These are phyloP conservation scores for Suillus clintonianus DNA, from an alignment of 768 basidiomycete genomes.

Conservation along the genomic window DNA sequence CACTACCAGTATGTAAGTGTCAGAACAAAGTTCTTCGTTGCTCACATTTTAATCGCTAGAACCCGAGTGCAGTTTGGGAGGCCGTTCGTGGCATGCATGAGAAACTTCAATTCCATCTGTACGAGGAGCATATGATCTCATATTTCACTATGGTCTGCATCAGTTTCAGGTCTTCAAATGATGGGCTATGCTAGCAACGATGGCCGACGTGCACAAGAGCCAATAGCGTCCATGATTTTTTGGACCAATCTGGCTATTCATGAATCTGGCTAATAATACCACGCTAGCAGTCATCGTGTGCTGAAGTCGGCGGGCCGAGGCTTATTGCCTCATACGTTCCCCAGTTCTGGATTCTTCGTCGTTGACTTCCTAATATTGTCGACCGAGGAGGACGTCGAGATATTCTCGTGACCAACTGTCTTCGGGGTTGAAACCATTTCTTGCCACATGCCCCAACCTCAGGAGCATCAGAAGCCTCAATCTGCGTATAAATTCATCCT, in stretches of 20 bases:
- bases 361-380: conserved; percentile 23
- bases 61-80: conserved; percentile 7
- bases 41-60: conserved; percentile 4
- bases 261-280: conserved; percentile 10
- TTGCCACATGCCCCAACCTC: conserved; percentile 20
- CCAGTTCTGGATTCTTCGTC: conserved; percentile 18
- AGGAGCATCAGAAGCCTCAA: conserved; percentile 8
- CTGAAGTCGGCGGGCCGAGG: conserved; percentile 22
- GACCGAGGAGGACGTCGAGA: conserved; percentile 17
- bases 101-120: conserved; percentile 15
- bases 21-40: conserved; percentile 3
- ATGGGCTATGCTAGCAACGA: background rate
- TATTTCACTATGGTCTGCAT: background rate
- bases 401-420: conserved; percentile 14
- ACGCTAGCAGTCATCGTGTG: conserved; percentile 13
- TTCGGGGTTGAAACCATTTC: conserved; percentile 9
- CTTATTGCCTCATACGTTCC: conserved; percentile 19
- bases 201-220: conserved; percentile 5
- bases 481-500: conserved; percentile 7
- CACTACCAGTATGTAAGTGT: conserved; percentile 12
- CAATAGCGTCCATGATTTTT: conserved; percentile 11
- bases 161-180: background rate
- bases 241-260: conserved; percentile 8
- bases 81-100: conserved; percentile 22
- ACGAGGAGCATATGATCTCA: background rate